Evolutionary conservation across 2,329 filamentous ascomycete genomes (phyloP).

Genomic region (Hypoxylon sp.): DNA sequence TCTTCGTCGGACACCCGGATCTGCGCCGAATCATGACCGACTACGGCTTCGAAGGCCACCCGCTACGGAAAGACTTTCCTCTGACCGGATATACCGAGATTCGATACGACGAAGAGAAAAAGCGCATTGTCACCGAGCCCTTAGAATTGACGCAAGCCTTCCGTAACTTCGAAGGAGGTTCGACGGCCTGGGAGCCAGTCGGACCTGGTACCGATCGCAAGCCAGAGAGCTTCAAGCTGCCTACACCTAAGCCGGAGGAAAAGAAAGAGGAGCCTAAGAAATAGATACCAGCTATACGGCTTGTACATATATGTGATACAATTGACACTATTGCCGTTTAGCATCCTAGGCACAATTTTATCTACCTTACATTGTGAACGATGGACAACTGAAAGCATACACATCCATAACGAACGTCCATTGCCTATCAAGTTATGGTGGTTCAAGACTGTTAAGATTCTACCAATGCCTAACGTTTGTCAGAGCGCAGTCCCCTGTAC

Average conservation of each 20-base stretch:
- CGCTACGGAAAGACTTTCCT: slow-evolving; percentile 97
- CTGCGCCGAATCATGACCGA: slow-evolving; percentile 98
- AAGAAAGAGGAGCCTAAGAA: slow-evolving; percentile 95
- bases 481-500: too few species aligned
- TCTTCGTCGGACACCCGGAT: slow-evolving; percentile 96
- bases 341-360: slow-evolving; percentile 8
- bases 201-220: slow-evolving; percentile 80
- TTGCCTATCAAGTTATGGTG: background rate
- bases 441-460: background rate
- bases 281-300: slow-evolving; percentile 63
- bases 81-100: slow-evolving; percentile 98
- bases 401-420: background rate
- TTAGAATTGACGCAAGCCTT: slow-evolving; percentile 98
- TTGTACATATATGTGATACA: slow-evolving; percentile 56
- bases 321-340: slow-evolving; percentile 43
- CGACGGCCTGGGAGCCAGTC: slow-evolving; percentile 77
- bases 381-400: background rate
- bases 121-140: slow-evolving; percentile 97
- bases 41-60: slow-evolving; percentile 98
- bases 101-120: slow-evolving; percentile 99
- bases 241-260: slow-evolving; percentile 94
- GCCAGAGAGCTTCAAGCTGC: slow-evolving; percentile 92
- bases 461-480: background rate
- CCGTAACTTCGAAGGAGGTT: slow-evolving; percentile 96
- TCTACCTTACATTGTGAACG: background rate